Conservation (phyloP, 495 filamentous ascomycete species). For the Cercophora scortea region DNA sequence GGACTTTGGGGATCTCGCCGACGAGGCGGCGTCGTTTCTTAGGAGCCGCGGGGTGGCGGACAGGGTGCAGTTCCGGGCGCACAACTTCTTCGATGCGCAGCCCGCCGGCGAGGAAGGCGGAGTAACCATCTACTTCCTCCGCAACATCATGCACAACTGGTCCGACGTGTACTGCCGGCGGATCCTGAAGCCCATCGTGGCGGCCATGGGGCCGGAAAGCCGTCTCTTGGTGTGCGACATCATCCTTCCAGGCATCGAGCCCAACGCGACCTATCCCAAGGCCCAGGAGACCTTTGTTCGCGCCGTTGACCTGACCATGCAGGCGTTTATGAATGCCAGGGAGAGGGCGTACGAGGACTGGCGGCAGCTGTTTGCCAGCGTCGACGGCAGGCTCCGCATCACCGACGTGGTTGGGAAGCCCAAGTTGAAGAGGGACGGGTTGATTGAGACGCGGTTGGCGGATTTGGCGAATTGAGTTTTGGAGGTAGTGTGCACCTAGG, state of each 20-base stretch:
- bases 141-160: slow-evolving; percentile 39
- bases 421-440: slow-evolving; percentile 5
- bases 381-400: slow-evolving; percentile 6
- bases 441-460: slow-evolving; percentile 6
- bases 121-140: slow-evolving; percentile 30
- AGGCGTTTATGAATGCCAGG: slow-evolving; percentile 11
- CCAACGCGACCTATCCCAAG: slow-evolving; percentile 6
- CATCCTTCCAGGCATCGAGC: slow-evolving; percentile 17
- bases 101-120: slow-evolving; percentile 8
- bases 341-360: slow-evolving; percentile 8
- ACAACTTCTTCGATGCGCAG: slow-evolving; percentile 33
- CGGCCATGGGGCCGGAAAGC: slow-evolving; percentile 24
- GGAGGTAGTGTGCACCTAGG: too few relatives aligned
- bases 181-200: slow-evolving; percentile 26
- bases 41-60: slow-evolving; percentile 1
- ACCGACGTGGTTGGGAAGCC: slow-evolving; percentile 6
- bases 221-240: slow-evolving; percentile 28
- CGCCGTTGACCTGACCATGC: slow-evolving; percentile 12
- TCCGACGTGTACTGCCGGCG: slow-evolving; percentile 23
- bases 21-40: not conserved
- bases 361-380: slow-evolving; percentile 8
- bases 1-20: slow-evolving; percentile 18
- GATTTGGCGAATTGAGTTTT: too few relatives aligned
- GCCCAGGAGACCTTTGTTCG: slow-evolving; percentile 2
- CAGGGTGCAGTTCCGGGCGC: slow-evolving; percentile 20